Percentiles rank a stretch among this genome's conserved stretches.
Conservation (phyloP, 2,329 filamentous ascomycete species). For the Colletotrichum viniferum region DNA sequence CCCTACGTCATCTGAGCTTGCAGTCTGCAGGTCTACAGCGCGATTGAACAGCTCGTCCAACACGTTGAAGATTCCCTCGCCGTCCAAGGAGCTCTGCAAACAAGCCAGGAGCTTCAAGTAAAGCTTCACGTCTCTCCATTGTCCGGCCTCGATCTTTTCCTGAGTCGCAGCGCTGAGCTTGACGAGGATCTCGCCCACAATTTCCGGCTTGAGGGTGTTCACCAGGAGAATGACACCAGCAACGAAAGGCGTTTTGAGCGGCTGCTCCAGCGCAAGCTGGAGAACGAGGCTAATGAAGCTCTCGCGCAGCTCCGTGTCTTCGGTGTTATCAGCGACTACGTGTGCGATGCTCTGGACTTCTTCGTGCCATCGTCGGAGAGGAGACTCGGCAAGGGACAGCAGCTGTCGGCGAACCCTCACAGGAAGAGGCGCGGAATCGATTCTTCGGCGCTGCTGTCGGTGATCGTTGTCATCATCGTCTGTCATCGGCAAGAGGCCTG, state of each 20-base stretch:
- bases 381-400: slow-evolving; percentile 80
- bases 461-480: slow-evolving; percentile 82
- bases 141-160: slow-evolving; percentile 69
- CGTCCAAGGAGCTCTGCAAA: slow-evolving; percentile 78
- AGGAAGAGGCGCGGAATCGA: slow-evolving; percentile 71
- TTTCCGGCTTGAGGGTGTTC: slow-evolving; percentile 78
- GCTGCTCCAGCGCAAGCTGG: slow-evolving; percentile 86
- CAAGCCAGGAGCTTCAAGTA: slow-evolving; percentile 88
- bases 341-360: slow-evolving; percentile 78
- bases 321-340: slow-evolving; percentile 80
- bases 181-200: slow-evolving; percentile 73
- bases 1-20: slow-evolving; percentile 89
- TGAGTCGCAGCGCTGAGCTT: slow-evolving; percentile 68
- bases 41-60: slow-evolving; percentile 89
- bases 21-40: slow-evolving; percentile 91
- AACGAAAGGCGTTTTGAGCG: slow-evolving; percentile 95
- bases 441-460: slow-evolving; percentile 69
- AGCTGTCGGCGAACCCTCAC: slow-evolving; percentile 80
- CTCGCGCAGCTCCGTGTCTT: slow-evolving; percentile 78
- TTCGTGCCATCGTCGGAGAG: slow-evolving; percentile 77
- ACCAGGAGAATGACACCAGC: slow-evolving; percentile 81
- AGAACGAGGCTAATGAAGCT: slow-evolving; percentile 76
- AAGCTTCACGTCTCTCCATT: slow-evolving; percentile 92
- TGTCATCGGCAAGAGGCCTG: slow-evolving; percentile 29
- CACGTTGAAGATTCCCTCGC: slow-evolving; percentile 83